Evolutionary conservation across 495 filamentous ascomycete species (phyloP).

Genomic region (Parmelia sp.): DNA sequence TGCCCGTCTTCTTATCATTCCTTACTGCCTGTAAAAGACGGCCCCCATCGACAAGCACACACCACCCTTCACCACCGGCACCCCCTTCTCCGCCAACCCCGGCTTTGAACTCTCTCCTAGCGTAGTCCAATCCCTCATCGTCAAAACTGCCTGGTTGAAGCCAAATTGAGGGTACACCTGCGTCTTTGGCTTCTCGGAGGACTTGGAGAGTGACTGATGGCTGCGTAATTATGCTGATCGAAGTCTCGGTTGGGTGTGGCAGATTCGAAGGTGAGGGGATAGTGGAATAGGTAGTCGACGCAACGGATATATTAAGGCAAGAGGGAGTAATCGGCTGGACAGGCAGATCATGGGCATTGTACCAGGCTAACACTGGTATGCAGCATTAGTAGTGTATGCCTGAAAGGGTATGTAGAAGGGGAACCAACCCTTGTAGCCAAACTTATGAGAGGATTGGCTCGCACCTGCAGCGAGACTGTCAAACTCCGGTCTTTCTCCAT

Average conservation of each 20-base stretch:
- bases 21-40: conserved; percentile 57
- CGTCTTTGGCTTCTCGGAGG: conserved; percentile 70
- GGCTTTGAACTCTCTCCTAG: conserved; percentile 56
- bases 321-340: conserved; percentile 80
- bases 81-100: conserved; percentile 67
- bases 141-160: conserved; percentile 88
- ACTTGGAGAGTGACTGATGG: conserved; percentile 64
- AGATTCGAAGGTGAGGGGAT: conserved; percentile 59
- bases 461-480: conserved; percentile 48
- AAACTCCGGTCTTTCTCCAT: not conserved
- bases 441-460: conserved; percentile 74
- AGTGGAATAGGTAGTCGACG: conserved; percentile 52
- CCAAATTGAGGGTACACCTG: conserved; percentile 79
- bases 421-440: conserved; percentile 75
- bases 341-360: conserved; percentile 65
- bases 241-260: conserved; percentile 58
- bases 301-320: conserved; percentile 51
- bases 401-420: conserved; percentile 1
- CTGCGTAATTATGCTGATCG: conserved; percentile 80
- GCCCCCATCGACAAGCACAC: conserved; percentile 87
- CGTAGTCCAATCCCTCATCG: conserved; percentile 62
- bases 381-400: conserved; percentile 12
- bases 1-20: conserved; percentile 27
- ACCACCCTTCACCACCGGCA: conserved; percentile 71
- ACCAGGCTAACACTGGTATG: conserved; percentile 79